A percentile compares a stretch with the other conserved stretches of the same genome.
Conservation (phyloP, 176 grass and related monocot species). For the Carex littledalei region DNA sequence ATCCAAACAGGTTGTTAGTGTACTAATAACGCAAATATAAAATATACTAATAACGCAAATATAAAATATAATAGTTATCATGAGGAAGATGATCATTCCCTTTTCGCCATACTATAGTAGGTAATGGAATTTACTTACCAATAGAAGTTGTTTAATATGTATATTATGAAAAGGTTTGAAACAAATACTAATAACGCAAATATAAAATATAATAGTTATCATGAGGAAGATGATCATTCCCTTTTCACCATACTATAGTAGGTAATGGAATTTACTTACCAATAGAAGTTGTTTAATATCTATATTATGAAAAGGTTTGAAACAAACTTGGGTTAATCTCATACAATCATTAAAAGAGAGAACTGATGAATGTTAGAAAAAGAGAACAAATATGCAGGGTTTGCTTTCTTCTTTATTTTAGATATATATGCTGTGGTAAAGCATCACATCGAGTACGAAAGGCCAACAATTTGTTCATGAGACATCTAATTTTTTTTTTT, state of each 20-base stretch:
- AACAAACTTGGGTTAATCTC: neutral
- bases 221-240: neutral
- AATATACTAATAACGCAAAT: neutral
- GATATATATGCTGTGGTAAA: neutral
- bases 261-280: neutral
- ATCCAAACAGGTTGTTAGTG: too few species aligned
- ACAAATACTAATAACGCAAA: neutral
- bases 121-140: neutral
- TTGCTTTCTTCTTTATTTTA: neutral
- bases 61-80: neutral
- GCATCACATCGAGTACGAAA: constrained; percentile 11
- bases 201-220: neutral
- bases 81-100: neutral
- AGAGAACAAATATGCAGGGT: neutral
- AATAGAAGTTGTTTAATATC: neutral
- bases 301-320: neutral
- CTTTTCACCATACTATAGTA: neutral
- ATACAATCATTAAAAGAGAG: neutral
- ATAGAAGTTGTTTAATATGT: neutral
- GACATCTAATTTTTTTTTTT: neutral
- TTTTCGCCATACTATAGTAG: neutral
- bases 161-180: neutral
- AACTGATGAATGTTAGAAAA: neutral
- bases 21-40: neutral
- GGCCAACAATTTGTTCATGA: constrained; percentile 1